Evolutionary conservation across 306 rosid species (phyloP), one percentile per base, ranked within the genome.

Genomic region (Amphicarpaea edgeworthii): DNA sequence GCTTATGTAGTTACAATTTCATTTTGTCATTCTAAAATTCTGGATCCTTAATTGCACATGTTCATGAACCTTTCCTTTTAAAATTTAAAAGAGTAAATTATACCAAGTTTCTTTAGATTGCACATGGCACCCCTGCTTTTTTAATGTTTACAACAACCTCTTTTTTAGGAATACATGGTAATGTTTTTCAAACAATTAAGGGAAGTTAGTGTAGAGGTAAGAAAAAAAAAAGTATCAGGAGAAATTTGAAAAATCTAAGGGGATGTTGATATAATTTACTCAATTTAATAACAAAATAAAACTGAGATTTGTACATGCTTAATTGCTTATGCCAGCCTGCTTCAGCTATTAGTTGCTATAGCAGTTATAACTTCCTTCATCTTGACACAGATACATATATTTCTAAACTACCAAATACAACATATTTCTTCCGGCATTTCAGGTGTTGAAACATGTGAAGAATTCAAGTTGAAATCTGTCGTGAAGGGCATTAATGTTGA

Each of bases 211-310:
- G 28, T 24, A 24, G 28, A 3, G 3, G 28, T 24, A 24, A 3
- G 3, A 24, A 24, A 1, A 24, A 24, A 24, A 24, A 3, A 3
- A 3, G 28, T 24, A 24, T 24, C 28, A 24, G 28, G 28, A 24
- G 28, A 24, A 24, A 24, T 24, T 24, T 24, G 28, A 24, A 1
- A 24, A 24, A 24, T 1, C 28, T 3, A 1, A 1, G 3, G 28
- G 28, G 28, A 3, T 24, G 28, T 24, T 3, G 3, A 24, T 24
- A 24, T 24, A 24, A 24, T 24, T 24, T 24, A 24, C 28, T 24
- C 28, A 49, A 49, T 49, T 49, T 49, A n/a, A n/a, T 49, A 49
- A 16, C 55, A 49, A n/a, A 49, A 46, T 49, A 49, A 49, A 49
- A 16, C 21, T n/a, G 55, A 49, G 55, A 49, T 49, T 49, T 49